Evolutionary conservation across 768 basidiomycete species (phyloP).

Genomic region (Lactarius deliciosus): DNA sequence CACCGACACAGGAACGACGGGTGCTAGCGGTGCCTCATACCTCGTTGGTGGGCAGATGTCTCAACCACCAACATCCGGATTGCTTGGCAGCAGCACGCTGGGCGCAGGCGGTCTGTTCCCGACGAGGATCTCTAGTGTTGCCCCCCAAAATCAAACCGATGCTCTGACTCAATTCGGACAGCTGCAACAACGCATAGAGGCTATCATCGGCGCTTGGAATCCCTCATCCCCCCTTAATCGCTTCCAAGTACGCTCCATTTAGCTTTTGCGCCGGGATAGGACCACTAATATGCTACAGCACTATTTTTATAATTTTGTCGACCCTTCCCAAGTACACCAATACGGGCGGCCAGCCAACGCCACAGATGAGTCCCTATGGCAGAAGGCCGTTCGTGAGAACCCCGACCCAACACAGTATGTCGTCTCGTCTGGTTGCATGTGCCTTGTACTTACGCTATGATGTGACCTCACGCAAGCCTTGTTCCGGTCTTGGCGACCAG

Average conservation of each 20-base stretch:
- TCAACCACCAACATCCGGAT: slow-evolving; percentile 23
- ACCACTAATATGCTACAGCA: slow-evolving; percentile 46
- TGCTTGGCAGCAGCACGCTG: slow-evolving; percentile 30
- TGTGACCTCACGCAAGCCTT: slow-evolving; percentile 44
- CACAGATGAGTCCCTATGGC: slow-evolving; percentile 70
- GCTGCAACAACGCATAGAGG: slow-evolving; percentile 59
- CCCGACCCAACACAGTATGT: slow-evolving; percentile 76
- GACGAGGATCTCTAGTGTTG: slow-evolving; percentile 35
- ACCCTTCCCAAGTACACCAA: slow-evolving; percentile 59
- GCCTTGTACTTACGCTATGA: slow-evolving; percentile 10
- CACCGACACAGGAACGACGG: not conserved
- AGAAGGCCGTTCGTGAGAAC: slow-evolving; percentile 76
- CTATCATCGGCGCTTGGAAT: slow-evolving; percentile 69
- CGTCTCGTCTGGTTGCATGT: slow-evolving; percentile 12
- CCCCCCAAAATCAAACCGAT: slow-evolving; percentile 53
- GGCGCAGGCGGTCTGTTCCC: slow-evolving; percentile 29
- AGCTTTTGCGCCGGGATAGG: not conserved
- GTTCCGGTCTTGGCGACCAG: slow-evolving; percentile 80
- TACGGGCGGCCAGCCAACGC: slow-evolving; percentile 75
- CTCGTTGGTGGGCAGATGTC: slow-evolving; percentile 20
- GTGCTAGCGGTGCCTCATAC: not conserved
- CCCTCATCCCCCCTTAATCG: slow-evolving; percentile 64
- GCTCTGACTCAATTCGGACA: slow-evolving; percentile 57
- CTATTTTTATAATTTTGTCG: slow-evolving; percentile 82
- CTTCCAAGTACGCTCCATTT: slow-evolving; percentile 62